Evolutionary conservation across 1,284 basidiomycete species (phyloP), one percentile per base, ranked within the genome.

Genomic region (Golubevia sp.): DNA sequence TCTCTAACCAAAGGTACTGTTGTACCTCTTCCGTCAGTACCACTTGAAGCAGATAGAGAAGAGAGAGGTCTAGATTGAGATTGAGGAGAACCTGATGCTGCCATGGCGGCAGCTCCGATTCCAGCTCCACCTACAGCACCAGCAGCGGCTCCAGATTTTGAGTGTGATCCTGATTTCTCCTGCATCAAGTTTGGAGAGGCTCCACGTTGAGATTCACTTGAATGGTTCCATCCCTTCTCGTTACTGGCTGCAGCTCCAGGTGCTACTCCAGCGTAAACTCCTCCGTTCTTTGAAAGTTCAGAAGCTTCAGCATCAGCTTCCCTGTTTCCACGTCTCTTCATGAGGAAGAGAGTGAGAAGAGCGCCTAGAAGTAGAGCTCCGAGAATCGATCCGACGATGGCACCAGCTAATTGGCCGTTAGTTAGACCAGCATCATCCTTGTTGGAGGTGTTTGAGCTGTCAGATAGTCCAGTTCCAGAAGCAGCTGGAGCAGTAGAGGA

Each of bases 1-100:
- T 77, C 76, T 55, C 70, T 68, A 25, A 77, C 75, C 2, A 67
- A 66, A 24, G 75, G 67, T 27, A 79, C 74, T 55, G 76, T 74
- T 38, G 75, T 73, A 6, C 74, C 76, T 8, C 73, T 62, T 8
- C 74, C 74, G 55, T 76, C 74, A 53, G 70, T 74, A 34, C 68
- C 71, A 0, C 66, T 66, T 30, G 68, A 66, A 44, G 69, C 69
- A 44, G 70, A 71, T 71, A 25, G 69, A 66, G 53, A 64, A 68
- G 65, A 73, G 63, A 34, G 68, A 70, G 15, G 70, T 63, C 38
- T 70, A 63, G 25, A 23, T 26, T 23, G 21, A 63, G 25, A 23
- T 26, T 23, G 21, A 26, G 50, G 50, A 4, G 50, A 52, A 26
- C 5, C 3, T 4, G 4, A 4, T 26, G 23, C 50, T 23, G 50